Evolutionary conservation across 331 rosid genomes (phyloP), one percentile per base, ranked within the genome.

Genomic region (Prunus yedoensis): DNA sequence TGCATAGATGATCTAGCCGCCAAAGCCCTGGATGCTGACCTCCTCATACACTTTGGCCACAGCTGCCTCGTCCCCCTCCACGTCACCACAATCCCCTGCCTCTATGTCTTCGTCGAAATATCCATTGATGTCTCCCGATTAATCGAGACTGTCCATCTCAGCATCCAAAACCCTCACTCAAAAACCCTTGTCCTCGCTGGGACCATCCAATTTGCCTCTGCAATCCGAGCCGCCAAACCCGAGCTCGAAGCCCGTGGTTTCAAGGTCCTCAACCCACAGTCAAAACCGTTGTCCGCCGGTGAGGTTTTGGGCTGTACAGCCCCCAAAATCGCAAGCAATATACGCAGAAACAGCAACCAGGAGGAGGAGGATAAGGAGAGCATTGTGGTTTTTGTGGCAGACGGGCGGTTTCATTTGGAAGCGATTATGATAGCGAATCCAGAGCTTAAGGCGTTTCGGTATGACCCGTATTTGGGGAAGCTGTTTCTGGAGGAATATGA

Each of bases 341-440:
- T 57, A 20, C 4, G 0, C 28, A 57, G 25, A 21, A 28, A 35
- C 50, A 41, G 43, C 9, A 38, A 38, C 43, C 43, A 35, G 10
- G 86, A 56, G 23, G 87, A 30, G 18, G 57, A 57, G 7, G 60
- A 45, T 17, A 91, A 60, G 41, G 66, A 85, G 49, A 80, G 85
- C 8, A 88, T 87, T 25, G 79, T 85, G 64, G 90, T 94, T 46
- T 94, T 94, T 20, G 96, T 94, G 4, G 92, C 98, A 0, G 98
- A 94, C 50, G 98, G 98, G 21, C 80, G 98, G 85, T 94, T 94
- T 78, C 98, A 94, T 79, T 80, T 94, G n/a, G 97, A 94, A 61
- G 97, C 98, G 3, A 83, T 94, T 73, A 91, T 94, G 98, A 94
- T 94, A 53, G 98, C 98, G 2, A 94, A 94, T 69, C 98, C 98